These are phyloP conservation scores for Macrophomina tecta DNA, from an alignment of 2,329 filamentous ascomycete species.

Conservation along the genomic window DNA sequence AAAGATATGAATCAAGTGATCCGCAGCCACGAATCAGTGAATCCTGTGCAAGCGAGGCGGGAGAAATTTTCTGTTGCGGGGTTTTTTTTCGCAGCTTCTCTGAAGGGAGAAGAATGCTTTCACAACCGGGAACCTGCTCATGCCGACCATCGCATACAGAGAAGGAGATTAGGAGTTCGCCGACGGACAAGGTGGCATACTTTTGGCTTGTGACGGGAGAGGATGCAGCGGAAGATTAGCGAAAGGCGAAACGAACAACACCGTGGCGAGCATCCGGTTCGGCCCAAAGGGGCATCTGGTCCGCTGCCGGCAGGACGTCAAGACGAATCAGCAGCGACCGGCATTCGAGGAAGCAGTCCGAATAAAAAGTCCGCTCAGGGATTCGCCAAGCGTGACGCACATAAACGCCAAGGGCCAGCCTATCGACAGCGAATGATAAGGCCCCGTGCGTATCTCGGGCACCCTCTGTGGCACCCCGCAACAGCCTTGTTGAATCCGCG, in stretches of 20 bases:
- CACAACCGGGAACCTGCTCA: not conserved
- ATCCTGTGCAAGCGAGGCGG: slow-evolving; percentile 5
- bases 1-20: slow-evolving; percentile 4
- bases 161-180: slow-evolving; percentile 25
- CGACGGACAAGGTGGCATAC: slow-evolving; percentile 8
- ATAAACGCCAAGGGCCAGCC: slow-evolving; percentile 15
- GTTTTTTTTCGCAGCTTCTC: slow-evolving; percentile 2
- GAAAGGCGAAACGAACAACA: not conserved
- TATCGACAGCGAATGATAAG: slow-evolving; percentile 26
- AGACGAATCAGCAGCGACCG: slow-evolving; percentile 6
- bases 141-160: not conserved
- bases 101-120: not conserved
- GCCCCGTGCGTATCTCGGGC: slow-evolving; percentile 22
- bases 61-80: not conserved
- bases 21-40: slow-evolving; percentile 10
- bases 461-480: slow-evolving; percentile 18
- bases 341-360: not conserved
- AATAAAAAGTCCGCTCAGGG: slow-evolving; percentile 8
- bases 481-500: not conserved
- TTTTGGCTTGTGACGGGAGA: not conserved
- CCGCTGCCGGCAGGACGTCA: not conserved
- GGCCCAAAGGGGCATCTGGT: not conserved
- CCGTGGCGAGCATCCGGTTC: slow-evolving; percentile 12
- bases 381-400: slow-evolving; percentile 18
- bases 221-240: not conserved